A percentile compares a stretch with the other conserved stretches of the same genome.
Conservation (phyloP, 2,329 filamentous ascomycete species). For the Helotiales sp. region DNA sequence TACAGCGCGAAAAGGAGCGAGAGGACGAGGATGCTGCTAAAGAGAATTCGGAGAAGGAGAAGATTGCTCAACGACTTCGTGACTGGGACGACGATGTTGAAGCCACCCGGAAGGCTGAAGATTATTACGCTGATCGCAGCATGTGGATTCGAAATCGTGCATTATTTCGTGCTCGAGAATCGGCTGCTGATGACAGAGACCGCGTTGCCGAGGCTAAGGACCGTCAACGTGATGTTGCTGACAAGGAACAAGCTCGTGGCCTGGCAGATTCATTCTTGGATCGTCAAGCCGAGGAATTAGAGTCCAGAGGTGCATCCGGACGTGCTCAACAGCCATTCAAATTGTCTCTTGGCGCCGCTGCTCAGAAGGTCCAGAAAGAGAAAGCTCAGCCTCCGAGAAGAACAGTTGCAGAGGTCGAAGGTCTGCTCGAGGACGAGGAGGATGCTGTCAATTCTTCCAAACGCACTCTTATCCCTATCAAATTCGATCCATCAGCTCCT, state of each 20-base stretch:
- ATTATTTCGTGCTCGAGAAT: slow-evolving; percentile 74
- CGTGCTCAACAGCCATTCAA: slow-evolving; percentile 79
- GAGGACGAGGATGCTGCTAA: slow-evolving; percentile 76
- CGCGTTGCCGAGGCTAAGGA: slow-evolving; percentile 80
- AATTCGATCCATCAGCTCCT: slow-evolving; percentile 72
- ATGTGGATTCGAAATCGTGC: slow-evolving; percentile 84
- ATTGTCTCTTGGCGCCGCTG: slow-evolving; percentile 86
- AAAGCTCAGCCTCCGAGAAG: slow-evolving; percentile 66
- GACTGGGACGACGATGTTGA: slow-evolving; percentile 95
- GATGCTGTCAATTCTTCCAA: slow-evolving; percentile 71
- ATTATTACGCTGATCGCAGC: slow-evolving; percentile 87
- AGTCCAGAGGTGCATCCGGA: slow-evolving; percentile 49
- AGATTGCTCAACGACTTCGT: slow-evolving; percentile 72
- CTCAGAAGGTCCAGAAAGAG: slow-evolving; percentile 70
- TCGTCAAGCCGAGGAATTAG: slow-evolving; percentile 79
- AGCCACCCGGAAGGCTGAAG: slow-evolving; percentile 69
- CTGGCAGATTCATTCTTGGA: slow-evolving; percentile 92
- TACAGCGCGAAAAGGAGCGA: slow-evolving; percentile 82
- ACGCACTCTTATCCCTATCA: slow-evolving; percentile 80
- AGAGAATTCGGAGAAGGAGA: slow-evolving; percentile 65
- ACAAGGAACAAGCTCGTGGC: slow-evolving; percentile 78
- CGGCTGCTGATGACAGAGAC: slow-evolving; percentile 80
- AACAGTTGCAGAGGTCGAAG: slow-evolving; percentile 92
- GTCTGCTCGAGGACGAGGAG: slow-evolving; percentile 93
- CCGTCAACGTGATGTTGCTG: slow-evolving; percentile 67